phyloP scores from a whole-genome alignment of 768 basidiomycete genomes.

The Leccinum fibrillosum region DNA sequence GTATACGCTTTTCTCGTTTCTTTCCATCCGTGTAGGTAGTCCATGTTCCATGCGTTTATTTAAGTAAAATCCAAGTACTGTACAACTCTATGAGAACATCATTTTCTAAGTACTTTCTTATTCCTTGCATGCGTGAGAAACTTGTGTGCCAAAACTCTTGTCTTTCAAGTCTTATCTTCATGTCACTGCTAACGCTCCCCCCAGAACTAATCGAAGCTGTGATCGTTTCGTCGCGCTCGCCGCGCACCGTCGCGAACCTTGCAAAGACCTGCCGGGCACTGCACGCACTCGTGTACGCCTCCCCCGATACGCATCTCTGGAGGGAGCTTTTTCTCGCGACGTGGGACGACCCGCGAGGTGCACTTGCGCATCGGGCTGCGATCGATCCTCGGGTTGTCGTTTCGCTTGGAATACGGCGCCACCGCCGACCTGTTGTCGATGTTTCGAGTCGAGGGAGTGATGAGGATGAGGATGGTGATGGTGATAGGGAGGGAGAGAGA shows the following conservation, averaged over 20 bases:
- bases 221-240: constrained; percentile 25
- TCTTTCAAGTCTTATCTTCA: too few relatives aligned
- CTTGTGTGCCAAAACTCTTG: not conserved
- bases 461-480: not conserved
- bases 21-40: not conserved
- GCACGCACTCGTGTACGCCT: constrained; percentile 34
- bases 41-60: not conserved
- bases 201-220: constrained; percentile 41
- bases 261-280: constrained; percentile 37
- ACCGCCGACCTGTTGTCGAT: not conserved
- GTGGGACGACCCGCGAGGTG: constrained; percentile 49
- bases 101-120: not conserved
- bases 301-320: constrained; percentile 42
- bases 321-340: constrained; percentile 43
- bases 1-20: too few relatives aligned
- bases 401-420: not conserved
- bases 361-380: constrained; percentile 24
- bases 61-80: too few relatives aligned
- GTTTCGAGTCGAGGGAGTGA: not conserved
- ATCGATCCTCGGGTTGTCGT: constrained; percentile 20
- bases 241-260: constrained; percentile 34
- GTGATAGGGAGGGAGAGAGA: not conserved
- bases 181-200: constrained; percentile 28
- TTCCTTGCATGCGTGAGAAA: not conserved
- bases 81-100: too few relatives aligned